phyloP scores from a whole-genome alignment of 1,139 yeast genomes.

The Yamadazyma jaroonii region DNA sequence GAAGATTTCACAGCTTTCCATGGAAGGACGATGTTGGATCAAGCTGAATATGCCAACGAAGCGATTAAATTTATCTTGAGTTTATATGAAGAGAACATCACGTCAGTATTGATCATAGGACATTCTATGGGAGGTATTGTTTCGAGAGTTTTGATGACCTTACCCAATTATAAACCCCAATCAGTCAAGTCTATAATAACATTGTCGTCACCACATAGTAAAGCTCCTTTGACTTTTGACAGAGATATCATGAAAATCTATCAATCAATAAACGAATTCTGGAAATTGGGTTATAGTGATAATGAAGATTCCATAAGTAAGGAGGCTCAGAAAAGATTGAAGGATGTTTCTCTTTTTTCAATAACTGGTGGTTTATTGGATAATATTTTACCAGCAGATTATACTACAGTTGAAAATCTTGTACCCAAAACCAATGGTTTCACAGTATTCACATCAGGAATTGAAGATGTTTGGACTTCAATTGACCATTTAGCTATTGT shows the following conservation, averaged over 20 bases:
- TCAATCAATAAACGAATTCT: constrained; percentile 70
- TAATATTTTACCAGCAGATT: constrained; percentile 87
- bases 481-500: constrained; percentile 94
- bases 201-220: constrained; percentile 88
- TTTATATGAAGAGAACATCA: constrained; percentile 43
- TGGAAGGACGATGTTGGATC: constrained; percentile 90
- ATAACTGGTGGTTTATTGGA: constrained; percentile 92
- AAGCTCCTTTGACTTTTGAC: constrained; percentile 95
- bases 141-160: constrained; percentile 72
- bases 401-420: constrained; percentile 70
- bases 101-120: constrained; percentile 75
- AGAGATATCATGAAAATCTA: constrained; percentile 79
- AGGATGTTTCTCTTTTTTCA: constrained; percentile 59
- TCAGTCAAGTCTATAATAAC: constrained; percentile 86
- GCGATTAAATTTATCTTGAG: constrained; percentile 75
- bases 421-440: constrained; percentile 78
- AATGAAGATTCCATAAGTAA: constrained; percentile 15
- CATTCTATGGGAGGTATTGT: constrained; percentile 99
- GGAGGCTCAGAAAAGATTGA: constrained; percentile 39
- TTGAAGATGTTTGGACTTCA: constrained; percentile 92
- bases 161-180: constrained; percentile 68
- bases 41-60: constrained; percentile 89
- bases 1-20: constrained; percentile 97
- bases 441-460: constrained; percentile 79
- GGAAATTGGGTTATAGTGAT: constrained; percentile 38